Conservation (phyloP, 768 basidiomycete genomes). For the Cantharellus anzutake region DNA sequence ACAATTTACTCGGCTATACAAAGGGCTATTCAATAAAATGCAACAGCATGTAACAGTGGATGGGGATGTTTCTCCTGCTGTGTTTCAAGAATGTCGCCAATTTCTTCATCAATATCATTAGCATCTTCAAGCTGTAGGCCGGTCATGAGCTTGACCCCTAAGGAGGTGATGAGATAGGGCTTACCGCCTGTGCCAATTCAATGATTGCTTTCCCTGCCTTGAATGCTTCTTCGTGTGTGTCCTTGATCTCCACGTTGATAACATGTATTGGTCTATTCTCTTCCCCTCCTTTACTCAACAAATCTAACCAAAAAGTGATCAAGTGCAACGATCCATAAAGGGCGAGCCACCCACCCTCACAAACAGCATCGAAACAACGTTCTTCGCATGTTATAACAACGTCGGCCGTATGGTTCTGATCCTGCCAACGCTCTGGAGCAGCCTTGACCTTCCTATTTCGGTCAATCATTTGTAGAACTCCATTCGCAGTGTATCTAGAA, state of each 20-base stretch:
- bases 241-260: constrained; percentile 96
- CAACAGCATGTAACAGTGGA: constrained; percentile 74
- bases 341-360: constrained; percentile 47
- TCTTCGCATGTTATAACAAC: constrained; percentile 98
- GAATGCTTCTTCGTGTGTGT: constrained; percentile 95
- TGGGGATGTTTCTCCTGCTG: constrained; percentile 90
- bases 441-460: constrained; percentile 80
- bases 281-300: constrained; percentile 75
- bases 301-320: constrained; percentile 31
- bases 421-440: constrained; percentile 96
- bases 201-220: constrained; percentile 93
- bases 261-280: constrained; percentile 87
- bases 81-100: constrained; percentile 61
- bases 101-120: constrained; percentile 78
- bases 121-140: constrained; percentile 56
- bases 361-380: constrained; percentile 94
- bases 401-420: constrained; percentile 74
- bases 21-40: constrained; percentile 43
- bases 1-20: too few relatives aligned
- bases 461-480: constrained; percentile 88
- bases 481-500: constrained; percentile 77
- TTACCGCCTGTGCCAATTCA: constrained; percentile 73
- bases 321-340: constrained; percentile 4
- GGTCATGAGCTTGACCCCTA: background rate
- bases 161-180: constrained; percentile 16